phyloP scores from a whole-genome alignment of 257 asterid species.

The Solanum pinnatisectum region DNA sequence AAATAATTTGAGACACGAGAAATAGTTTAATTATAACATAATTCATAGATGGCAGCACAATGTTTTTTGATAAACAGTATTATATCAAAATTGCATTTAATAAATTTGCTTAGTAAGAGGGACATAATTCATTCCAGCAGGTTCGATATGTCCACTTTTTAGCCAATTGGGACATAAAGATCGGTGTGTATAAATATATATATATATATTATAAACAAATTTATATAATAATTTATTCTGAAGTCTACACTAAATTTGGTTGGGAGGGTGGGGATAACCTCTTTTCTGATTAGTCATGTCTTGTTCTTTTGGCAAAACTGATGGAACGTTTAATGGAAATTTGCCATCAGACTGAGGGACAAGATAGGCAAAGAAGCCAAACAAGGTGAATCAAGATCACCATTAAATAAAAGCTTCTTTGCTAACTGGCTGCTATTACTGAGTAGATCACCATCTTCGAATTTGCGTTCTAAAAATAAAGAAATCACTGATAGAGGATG shows the following conservation, averaged over 20 bases:
- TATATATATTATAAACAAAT: not conserved
- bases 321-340: slow-evolving; percentile 7
- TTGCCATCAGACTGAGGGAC: slow-evolving; percentile 11
- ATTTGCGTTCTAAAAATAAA: not conserved
- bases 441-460: not conserved
- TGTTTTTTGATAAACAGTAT: not conserved
- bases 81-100: not conserved
- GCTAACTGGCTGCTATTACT: not conserved
- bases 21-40: not conserved
- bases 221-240: not conserved
- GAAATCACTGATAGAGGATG: not conserved
- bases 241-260: not conserved
- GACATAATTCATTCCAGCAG: not conserved
- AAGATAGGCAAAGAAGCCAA: slow-evolving; percentile 10
- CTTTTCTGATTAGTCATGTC: slow-evolving; percentile 13
- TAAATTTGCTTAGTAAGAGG: not conserved
- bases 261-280: slow-evolving; percentile 8
- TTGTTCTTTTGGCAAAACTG: slow-evolving; percentile 11
- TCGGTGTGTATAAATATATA: not conserved
- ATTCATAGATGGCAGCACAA: not conserved
- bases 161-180: not conserved
- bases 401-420: not conserved
- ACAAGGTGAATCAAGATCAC: not conserved
- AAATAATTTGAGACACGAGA: not conserved
- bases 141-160: not conserved